A percentile compares a stretch with the other conserved stretches of the same genome.
These are phyloP conservation scores for Phlyctochytrium planicorne DNA, from an alignment of 192 early-diverging fungal species.

Conservation along the genomic window DNA sequence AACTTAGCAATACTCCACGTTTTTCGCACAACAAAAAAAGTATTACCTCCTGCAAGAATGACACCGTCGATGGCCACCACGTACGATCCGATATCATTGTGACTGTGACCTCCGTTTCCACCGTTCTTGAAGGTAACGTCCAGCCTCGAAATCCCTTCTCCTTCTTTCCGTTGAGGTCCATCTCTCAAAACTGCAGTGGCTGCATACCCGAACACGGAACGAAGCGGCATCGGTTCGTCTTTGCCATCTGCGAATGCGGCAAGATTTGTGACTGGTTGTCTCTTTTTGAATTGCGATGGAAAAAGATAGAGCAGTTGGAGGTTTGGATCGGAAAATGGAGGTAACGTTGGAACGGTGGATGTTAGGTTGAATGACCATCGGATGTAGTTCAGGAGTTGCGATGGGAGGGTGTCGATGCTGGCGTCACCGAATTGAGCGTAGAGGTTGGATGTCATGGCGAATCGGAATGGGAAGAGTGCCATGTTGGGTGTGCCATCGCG, in stretches of 20 bases:
- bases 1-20: no score
- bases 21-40: no score
- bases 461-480: not conserved
- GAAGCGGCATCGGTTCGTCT: no score
- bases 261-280: no score
- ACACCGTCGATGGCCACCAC: not conserved
- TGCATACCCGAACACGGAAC: no score
- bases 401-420: not conserved
- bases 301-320: no score
- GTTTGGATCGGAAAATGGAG: no score
- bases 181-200: not conserved
- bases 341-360: no score
- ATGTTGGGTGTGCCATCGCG: not conserved
- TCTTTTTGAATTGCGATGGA: no score
- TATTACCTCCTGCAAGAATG: not conserved
- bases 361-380: no score
- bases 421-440: not conserved
- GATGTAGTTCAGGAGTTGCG: no score
- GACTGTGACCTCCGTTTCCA: not conserved
- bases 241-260: no score
- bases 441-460: not conserved
- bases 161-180: not conserved
- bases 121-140: not conserved
- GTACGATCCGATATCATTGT: not conserved
- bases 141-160: not conserved